These are phyloP conservation scores for Dioscorea cayenensis DNA, from an alignment of 116 monocot genomes.

Conservation along the genomic window DNA sequence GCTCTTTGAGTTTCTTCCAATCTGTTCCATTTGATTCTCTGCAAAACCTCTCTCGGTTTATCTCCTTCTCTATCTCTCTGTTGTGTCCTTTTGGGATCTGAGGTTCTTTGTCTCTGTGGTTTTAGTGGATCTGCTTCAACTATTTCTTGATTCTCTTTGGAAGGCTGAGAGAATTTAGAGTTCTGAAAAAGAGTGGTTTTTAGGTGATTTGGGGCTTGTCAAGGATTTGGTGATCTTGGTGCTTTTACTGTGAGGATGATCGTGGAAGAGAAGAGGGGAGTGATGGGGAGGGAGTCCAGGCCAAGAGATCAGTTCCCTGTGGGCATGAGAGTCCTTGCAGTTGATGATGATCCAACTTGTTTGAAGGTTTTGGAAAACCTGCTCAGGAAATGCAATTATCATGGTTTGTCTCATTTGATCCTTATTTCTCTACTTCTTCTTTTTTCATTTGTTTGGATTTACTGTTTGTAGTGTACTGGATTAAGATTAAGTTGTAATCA, in stretches of 20 bases:
- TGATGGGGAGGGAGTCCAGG: slow-evolving; percentile 17
- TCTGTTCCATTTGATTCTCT: slow-evolving; percentile 4
- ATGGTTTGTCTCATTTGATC: slow-evolving; percentile 34
- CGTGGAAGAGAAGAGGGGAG: slow-evolving; percentile 28
- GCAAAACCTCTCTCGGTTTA: background rate
- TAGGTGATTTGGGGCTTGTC: background rate
- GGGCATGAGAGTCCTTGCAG: slow-evolving; percentile 91
- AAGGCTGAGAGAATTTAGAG: background rate
- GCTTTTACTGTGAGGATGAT: slow-evolving; percentile 26
- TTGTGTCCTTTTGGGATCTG: background rate
- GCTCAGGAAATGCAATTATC: slow-evolving; percentile 75
- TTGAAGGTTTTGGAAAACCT: slow-evolving; percentile 69
- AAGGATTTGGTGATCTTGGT: background rate
- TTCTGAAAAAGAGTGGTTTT: background rate
- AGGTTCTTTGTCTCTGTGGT: background rate
- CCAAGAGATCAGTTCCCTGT: slow-evolving; percentile 57
- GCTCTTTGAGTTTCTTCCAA: background rate
- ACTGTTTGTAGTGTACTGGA: too few species aligned
- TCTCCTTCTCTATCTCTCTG: background rate
- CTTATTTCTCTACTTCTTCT: background rate
- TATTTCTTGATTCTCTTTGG: background rate
- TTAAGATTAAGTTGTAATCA: too few species aligned
- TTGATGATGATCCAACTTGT: slow-evolving; percentile 85
- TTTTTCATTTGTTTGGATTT: background rate
- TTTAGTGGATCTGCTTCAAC: background rate